phyloP scores from a whole-genome alignment of 192 early-diverging fungal genomes.

The Dispira parvispora region DNA sequence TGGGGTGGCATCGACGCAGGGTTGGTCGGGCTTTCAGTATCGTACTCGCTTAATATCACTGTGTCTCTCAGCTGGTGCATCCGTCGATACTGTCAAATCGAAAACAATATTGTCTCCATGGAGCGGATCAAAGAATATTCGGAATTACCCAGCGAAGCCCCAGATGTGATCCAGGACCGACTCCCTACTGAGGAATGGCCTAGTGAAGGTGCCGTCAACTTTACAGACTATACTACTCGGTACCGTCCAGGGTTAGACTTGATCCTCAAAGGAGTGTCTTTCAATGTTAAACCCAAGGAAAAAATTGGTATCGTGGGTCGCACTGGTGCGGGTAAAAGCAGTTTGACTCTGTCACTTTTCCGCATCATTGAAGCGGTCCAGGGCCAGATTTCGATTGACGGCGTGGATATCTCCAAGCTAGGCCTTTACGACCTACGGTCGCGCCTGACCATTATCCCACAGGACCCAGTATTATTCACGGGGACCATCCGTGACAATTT shows the following conservation, averaged over 20 bases:
- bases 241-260: constrained; percentile 67
- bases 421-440: constrained; percentile 33
- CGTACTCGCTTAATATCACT: constrained; percentile 55
- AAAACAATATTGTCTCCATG: constrained; percentile 48
- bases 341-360: constrained; percentile 41
- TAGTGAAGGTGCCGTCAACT: constrained; percentile 49
- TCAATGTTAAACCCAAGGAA: constrained; percentile 26
- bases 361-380: constrained; percentile 42
- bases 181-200: constrained; percentile 55
- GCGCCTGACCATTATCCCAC: constrained; percentile 69
- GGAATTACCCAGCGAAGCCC: constrained; percentile 61
- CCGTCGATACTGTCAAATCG: constrained; percentile 71
- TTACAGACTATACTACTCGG: constrained; percentile 57
- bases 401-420: constrained; percentile 37
- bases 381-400: constrained; percentile 48
- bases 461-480: constrained; percentile 61
- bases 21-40: constrained; percentile 43
- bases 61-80: constrained; percentile 79
- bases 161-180: constrained; percentile 41
- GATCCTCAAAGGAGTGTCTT: constrained; percentile 39
- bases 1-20: constrained; percentile 40
- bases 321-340: constrained; percentile 56
- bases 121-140: constrained; percentile 73
- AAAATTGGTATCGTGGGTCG: constrained; percentile 47
- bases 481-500: constrained; percentile 42